Percentiles rank a stretch among this genome's conserved stretches.
Conservation (phyloP, 2,329 filamentous ascomycete genomes). For the Diaporthe sp. region DNA sequence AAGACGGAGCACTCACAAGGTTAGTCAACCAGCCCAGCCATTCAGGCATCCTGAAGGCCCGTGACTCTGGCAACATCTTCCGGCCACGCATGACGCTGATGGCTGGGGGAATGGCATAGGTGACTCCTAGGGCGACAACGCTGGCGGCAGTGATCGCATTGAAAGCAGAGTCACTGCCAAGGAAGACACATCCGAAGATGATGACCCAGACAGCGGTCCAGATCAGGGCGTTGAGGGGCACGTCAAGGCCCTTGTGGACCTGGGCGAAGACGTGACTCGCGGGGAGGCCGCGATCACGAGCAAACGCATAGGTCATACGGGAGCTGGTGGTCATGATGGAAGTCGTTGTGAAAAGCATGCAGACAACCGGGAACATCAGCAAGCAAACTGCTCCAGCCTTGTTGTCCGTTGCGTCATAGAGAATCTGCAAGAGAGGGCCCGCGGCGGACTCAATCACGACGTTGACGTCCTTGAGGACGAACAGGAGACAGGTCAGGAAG, state of each 20-base stretch:
- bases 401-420: conserved; percentile 70
- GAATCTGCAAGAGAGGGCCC: conserved; percentile 48
- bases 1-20: conserved; percentile 34
- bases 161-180: conserved; percentile 73
- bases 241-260: conserved; percentile 69
- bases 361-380: conserved; percentile 74
- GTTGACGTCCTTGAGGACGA: conserved; percentile 69
- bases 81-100: conserved; percentile 76
- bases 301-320: conserved; percentile 76
- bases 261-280: conserved; percentile 68
- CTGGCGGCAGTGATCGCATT: conserved; percentile 78
- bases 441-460: conserved; percentile 54
- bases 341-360: conserved; percentile 71
- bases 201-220: conserved; percentile 70
- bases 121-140: conserved; percentile 77
- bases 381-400: conserved; percentile 71
- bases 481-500: conserved; percentile 66
- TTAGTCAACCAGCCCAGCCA: conserved; percentile 50
- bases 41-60: conserved; percentile 46
- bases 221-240: conserved; percentile 74
- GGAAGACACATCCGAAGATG: conserved; percentile 76
- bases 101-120: conserved; percentile 78
- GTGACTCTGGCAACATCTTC: conserved; percentile 68
- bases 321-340: conserved; percentile 74
- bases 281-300: conserved; percentile 74